These are phyloP conservation scores for Ceratocystis papillata DNA, from an alignment of 2,329 filamentous ascomycete species.

Conservation along the genomic window DNA sequence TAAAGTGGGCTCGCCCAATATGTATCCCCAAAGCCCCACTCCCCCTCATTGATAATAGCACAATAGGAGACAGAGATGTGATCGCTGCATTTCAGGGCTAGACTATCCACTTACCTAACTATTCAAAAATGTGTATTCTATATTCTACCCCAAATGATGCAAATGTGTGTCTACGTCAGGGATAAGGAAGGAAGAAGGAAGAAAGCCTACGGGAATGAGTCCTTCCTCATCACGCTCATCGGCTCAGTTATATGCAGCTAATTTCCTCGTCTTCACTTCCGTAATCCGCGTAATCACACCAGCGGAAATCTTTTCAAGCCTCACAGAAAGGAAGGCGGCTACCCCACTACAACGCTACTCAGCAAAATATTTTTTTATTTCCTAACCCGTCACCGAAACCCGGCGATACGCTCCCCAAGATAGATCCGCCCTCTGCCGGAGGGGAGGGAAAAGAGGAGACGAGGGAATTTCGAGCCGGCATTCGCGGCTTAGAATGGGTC, in stretches of 20 bases:
- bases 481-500: background rate
- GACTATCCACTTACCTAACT: no score
- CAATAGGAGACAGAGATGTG: no score
- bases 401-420: background rate
- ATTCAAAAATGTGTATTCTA: no score
- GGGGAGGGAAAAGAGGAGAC: background rate
- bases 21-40: no score
- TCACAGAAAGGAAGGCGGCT: background rate
- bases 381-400: background rate
- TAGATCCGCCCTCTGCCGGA: background rate
- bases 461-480: background rate
- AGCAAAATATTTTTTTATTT: background rate
- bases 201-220: background rate
- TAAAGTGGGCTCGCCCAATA: no score
- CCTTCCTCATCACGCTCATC: background rate
- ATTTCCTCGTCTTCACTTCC: background rate
- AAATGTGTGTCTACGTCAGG: background rate
- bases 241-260: background rate
- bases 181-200: slow-evolving; percentile 8
- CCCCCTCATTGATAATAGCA: no score
- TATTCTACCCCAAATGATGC: background rate
- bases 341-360: background rate
- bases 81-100: no score
- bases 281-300: background rate
- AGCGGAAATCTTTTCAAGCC: background rate